These are phyloP conservation scores for Blastocystis sp. DNA, from an alignment of 352 stramenopile genomes.

Conservation along the genomic window DNA sequence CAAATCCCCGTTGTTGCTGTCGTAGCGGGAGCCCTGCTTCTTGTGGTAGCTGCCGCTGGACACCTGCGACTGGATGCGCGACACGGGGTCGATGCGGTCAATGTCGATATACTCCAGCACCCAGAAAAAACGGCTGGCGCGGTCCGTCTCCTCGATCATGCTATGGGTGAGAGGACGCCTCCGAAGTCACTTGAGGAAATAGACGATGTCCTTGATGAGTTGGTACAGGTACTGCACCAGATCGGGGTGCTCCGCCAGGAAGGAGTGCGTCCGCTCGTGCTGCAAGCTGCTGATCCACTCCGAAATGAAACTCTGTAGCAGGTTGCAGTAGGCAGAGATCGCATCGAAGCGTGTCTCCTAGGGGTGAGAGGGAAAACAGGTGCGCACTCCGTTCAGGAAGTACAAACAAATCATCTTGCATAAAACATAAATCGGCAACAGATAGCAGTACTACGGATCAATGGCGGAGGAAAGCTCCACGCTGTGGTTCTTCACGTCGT, in stretches of 20 bases:
- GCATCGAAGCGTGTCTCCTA: conserved; percentile 21
- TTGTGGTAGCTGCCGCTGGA: conserved; percentile 23
- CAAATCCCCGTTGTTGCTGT: conserved; percentile 22
- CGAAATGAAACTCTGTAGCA: conserved; percentile 51
- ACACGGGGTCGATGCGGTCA: conserved; percentile 46
- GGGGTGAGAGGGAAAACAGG: background rate
- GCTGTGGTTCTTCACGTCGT: background rate
- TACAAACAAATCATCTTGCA: conserved; percentile 39
- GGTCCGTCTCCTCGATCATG: conserved; percentile 49
- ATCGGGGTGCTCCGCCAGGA: background rate
- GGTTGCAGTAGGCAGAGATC: background rate
- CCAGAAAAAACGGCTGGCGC: conserved; percentile 19
- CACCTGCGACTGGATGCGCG: conserved; percentile 14
- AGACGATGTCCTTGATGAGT: conserved; percentile 42
- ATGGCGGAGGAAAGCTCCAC: background rate
- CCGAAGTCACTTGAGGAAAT: conserved; percentile 25
- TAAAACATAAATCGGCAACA: conserved; percentile 32
- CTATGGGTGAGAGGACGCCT: background rate
- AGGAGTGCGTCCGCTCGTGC: background rate
- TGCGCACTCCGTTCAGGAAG: conserved; percentile 16
- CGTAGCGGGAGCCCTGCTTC: conserved; percentile 47
- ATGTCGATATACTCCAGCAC: conserved; percentile 50
- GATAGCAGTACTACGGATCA: conserved; percentile 39
- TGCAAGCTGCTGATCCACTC: conserved; percentile 52
- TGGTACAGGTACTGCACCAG: conserved; percentile 34